Base-by-base conservation (phyloP, 208 protist genomes). In the Acanthamoeba castellanii region DNA sequence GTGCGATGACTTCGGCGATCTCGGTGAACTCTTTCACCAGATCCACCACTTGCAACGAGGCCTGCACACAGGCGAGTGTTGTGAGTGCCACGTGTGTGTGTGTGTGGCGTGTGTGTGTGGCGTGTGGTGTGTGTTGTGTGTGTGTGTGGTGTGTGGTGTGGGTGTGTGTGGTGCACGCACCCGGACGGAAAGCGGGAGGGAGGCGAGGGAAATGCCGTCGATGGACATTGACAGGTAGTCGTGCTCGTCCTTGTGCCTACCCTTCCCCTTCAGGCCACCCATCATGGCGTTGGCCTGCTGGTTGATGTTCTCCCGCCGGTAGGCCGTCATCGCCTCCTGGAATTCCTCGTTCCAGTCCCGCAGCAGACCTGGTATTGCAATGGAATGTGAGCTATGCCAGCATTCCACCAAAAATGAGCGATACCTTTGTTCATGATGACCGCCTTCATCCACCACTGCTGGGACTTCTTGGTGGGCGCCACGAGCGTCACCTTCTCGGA, bases 11-110 rank as follows among this genome's bases (percentile, higher is more conserved):
- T 8, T 76, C 59, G 25, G 87, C 87, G 45, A 92, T 74, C 37
- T 92, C 64, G 34, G 87, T 92, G 87, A 92, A 92, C 45, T 92
- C 87, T 92, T 70, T 91, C 59, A 91, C 84, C 52, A 91, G 34
- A 72, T 91, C 84, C 22, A 91, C 84, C 30, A 91, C 84, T 30
- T 91, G 50, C 84, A 70, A 27, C 30, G 84, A 91, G 50, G 84
- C n/a, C 81, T 89, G 30, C 8, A 78, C 70, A 5, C 2, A 9
- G 7, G 59, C 1, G 16, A 11, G 59, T 66, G 57, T 27, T 7
- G 6, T 66, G 16, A 66, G 59, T 66, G 50, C 9, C 18, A 20
- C 59, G 22, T n/a, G 22, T 11, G 16, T 66, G 59, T 66, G 59
- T 11, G 59, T 66, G 16, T n/a, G 22, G 22, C 4, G 1, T 30